phyloP scores from a whole-genome alignment of 495 filamentous ascomycete species.

The Podospora pseudoanserina region DNA sequence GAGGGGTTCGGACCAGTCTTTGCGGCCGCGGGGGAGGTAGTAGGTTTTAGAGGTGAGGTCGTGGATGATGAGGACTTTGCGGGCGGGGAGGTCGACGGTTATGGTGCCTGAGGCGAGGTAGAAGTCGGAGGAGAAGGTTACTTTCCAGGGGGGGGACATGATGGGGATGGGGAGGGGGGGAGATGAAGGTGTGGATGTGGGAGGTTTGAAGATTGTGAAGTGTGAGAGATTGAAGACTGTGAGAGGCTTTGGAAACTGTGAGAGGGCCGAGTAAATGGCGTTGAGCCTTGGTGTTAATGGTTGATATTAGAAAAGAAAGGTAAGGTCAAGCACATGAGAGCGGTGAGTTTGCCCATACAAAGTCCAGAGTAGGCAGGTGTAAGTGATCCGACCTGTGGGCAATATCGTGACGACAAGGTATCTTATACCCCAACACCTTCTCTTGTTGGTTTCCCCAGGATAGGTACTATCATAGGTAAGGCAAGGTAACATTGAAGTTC shows the following conservation, averaged over 20 bases:
- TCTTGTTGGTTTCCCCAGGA: background rate
- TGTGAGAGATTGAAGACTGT: background rate
- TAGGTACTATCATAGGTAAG: background rate
- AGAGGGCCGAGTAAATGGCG: background rate
- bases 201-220: background rate
- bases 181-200: background rate
- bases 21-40: slow-evolving; percentile 34
- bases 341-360: no score
- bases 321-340: no score
- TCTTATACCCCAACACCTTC: background rate
- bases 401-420: background rate
- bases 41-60: slow-evolving; percentile 16
- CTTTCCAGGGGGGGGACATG: slow-evolving; percentile 6
- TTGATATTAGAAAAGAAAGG: no score
- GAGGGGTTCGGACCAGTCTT: slow-evolving; percentile 30
- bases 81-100: slow-evolving; percentile 24
- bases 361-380: no score
- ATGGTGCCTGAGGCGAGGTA: slow-evolving; percentile 31
- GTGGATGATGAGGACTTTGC: slow-evolving; percentile 28
- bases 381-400: background rate
- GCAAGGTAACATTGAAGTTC: background rate
- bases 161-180: background rate
- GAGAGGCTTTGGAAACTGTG: background rate
- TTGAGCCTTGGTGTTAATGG: no score
- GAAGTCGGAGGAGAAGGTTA: slow-evolving; percentile 28